These are phyloP conservation scores for Akanthomyces lecanii DNA, from an alignment of 2,329 filamentous ascomycete genomes.

Conservation along the genomic window DNA sequence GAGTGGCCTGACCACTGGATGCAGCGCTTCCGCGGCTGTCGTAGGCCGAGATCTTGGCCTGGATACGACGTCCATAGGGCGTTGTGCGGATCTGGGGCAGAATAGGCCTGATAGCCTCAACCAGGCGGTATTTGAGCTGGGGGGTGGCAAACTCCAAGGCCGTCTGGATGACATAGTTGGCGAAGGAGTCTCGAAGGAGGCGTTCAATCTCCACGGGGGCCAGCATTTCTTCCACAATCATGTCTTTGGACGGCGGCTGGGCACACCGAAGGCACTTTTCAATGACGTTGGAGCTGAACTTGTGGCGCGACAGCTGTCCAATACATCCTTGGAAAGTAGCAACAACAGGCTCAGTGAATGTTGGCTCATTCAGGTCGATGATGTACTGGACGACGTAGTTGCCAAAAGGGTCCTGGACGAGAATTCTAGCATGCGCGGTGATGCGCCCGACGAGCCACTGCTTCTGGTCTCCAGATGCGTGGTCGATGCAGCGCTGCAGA, in stretches of 20 bases:
- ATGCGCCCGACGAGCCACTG: slow-evolving; percentile 80
- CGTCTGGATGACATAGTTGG: slow-evolving; percentile 98
- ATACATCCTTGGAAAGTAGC: slow-evolving; percentile 71
- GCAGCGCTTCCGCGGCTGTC: slow-evolving; percentile 44
- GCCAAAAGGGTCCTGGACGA: slow-evolving; percentile 95
- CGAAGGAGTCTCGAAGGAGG: slow-evolving; percentile 86
- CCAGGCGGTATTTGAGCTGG: slow-evolving; percentile 67
- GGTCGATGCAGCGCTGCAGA: slow-evolving; percentile 95
- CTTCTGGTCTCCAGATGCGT: slow-evolving; percentile 88
- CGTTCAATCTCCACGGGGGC: slow-evolving; percentile 73
- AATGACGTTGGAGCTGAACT: slow-evolving; percentile 98
- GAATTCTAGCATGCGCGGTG: slow-evolving; percentile 77
- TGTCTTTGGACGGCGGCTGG: slow-evolving; percentile 66
- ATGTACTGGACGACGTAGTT: slow-evolving; percentile 99
- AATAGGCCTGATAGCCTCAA: slow-evolving; percentile 81
- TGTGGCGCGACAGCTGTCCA: slow-evolving; percentile 78
- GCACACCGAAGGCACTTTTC: slow-evolving; percentile 93
- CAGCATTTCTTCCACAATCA: slow-evolving; percentile 81
- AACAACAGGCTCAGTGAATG: slow-evolving; percentile 86
- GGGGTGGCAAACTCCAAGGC: slow-evolving; percentile 80
- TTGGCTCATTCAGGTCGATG: slow-evolving; percentile 82
- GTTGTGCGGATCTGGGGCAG: slow-evolving; percentile 82
- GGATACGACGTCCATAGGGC: slow-evolving; percentile 90
- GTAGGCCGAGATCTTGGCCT: slow-evolving; percentile 72
- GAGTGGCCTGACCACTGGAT: slow-evolving; percentile 48